phyloP scores from a whole-genome alignment of 352 stramenopile genomes.

The Globisporangium cystogenes region DNA sequence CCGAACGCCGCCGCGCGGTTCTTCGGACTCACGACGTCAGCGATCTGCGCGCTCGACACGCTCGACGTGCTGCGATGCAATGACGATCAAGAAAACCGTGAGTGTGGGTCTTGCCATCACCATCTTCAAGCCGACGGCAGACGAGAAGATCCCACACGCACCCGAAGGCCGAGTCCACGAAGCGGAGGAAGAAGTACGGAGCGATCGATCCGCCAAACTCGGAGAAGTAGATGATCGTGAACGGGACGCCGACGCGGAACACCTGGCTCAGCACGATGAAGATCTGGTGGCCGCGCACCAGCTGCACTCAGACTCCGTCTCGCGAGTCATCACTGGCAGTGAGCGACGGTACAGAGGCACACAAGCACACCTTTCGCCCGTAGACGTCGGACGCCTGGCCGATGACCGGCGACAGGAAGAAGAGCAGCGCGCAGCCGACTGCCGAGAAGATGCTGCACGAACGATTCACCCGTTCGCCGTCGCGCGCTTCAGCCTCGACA shows the following conservation, averaged over 20 bases:
- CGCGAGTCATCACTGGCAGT: too few relatives aligned
- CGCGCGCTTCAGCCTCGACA: too few relatives aligned
- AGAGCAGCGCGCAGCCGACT: slow-evolving; percentile 46
- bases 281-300: too few relatives aligned
- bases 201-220: slow-evolving; percentile 44
- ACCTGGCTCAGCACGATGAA: slow-evolving; percentile 70
- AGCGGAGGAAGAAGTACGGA: slow-evolving; percentile 53
- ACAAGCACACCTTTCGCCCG: slow-evolving; percentile 58
- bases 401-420: slow-evolving; percentile 65
- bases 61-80: slow-evolving; percentile 32
- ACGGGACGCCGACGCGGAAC: slow-evolving; percentile 49
- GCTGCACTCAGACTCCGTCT: too few relatives aligned
- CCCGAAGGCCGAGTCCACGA: slow-evolving; percentile 53
- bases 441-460: slow-evolving; percentile 55
- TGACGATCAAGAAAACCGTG: not conserved
- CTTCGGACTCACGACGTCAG: slow-evolving; percentile 49
- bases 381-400: slow-evolving; percentile 71
- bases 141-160: slow-evolving; percentile 7
- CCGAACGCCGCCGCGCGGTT: slow-evolving; percentile 55
- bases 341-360: not conserved
- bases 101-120: not conserved
- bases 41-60: slow-evolving; percentile 50
- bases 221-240: slow-evolving; percentile 69
- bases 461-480: too few relatives aligned
- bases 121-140: not conserved